Evolutionary conservation across 148 eudicot genomes (phyloP), one percentile per base, ranked within the genome.

Genomic region (Arctostaphylos glauca): DNA sequence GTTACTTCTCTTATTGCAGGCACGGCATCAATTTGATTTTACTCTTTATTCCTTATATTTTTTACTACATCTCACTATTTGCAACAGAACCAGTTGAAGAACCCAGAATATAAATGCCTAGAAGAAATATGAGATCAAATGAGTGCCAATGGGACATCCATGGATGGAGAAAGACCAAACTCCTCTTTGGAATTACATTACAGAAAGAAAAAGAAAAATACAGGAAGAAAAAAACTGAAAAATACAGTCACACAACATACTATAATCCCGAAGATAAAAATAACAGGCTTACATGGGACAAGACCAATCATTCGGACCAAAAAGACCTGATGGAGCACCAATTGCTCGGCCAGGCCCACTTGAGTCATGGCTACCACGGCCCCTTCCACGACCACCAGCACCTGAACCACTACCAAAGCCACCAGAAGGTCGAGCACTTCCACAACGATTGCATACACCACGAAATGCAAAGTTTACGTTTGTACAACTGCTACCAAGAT

Each of bases 371-470:
- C 83, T 91, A 84, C 97, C 95, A 48, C 95, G 98, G 52, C 99
- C 99, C 87, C 92, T 93, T 58, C 99, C 99, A 80, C 97, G 89
- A 53, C 99, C 99, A 74, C 89, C 94, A 83, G 90, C 91, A 21
- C 92, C 94, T 81, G 87, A 90, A 82, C 94, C 91, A 56, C 94
- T 86, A 58, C 92, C 91, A 74, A 91, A 90, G 79, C 87, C 90
- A 80, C 98, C 99, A 81, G 95, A 81, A 74, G 99, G 99, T 18
- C 99, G 92, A 80, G 98, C 98, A 87, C 93, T 94, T 86, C 98
- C 99, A 96, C 99, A 96, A 48, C 98, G 98, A 81, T 96, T 96
- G 94, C 99, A 96, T 76, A 89, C 97, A 78, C 99, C 99, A 86
- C 99, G 98, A 84, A 93, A 96, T 50, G 97, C 98, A 77, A 96